Percentiles rank a stretch among this genome's conserved stretches.
These are phyloP conservation scores for Pythium aphanidermatum DNA, from an alignment of 352 stramenopile genomes.

Conservation along the genomic window DNA sequence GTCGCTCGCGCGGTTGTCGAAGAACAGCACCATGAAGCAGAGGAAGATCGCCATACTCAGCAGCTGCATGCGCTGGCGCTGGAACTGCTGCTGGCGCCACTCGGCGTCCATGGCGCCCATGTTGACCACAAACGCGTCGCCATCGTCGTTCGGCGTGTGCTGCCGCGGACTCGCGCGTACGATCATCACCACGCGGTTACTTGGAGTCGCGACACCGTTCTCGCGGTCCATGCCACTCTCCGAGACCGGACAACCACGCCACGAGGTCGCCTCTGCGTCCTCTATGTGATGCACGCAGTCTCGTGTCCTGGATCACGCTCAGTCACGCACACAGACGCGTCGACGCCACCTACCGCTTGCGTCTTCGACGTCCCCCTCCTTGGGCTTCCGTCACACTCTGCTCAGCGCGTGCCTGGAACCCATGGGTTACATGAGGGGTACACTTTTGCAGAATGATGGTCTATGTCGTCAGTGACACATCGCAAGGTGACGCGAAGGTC, in stretches of 20 bases:
- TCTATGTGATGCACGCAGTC: no score
- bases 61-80: conserved; percentile 84
- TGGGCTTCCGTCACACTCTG: no score
- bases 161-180: conserved; percentile 61
- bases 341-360: no score
- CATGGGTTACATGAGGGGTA: no score
- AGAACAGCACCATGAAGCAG: conserved; percentile 84
- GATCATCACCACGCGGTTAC: conserved; percentile 79
- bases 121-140: conserved; percentile 31
- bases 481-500: conserved; percentile 11
- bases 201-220: no score
- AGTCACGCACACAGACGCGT: no score
- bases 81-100: conserved; percentile 81
- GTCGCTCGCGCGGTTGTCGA: conserved; percentile 65
- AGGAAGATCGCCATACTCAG: conserved; percentile 85
- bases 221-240: conserved; percentile 18
- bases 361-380: no score
- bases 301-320: conserved; percentile 1
- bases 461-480: conserved; percentile 15
- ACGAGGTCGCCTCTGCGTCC: neutral
- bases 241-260: neutral
- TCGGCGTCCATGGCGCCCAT: conserved; percentile 67
- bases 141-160: conserved; percentile 7
- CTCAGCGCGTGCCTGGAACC: no score
- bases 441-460: conserved; percentile 19